These are phyloP conservation scores for Eimeria sp. DNA, from an alignment of 169 alveolate species.

Conservation along the genomic window DNA sequence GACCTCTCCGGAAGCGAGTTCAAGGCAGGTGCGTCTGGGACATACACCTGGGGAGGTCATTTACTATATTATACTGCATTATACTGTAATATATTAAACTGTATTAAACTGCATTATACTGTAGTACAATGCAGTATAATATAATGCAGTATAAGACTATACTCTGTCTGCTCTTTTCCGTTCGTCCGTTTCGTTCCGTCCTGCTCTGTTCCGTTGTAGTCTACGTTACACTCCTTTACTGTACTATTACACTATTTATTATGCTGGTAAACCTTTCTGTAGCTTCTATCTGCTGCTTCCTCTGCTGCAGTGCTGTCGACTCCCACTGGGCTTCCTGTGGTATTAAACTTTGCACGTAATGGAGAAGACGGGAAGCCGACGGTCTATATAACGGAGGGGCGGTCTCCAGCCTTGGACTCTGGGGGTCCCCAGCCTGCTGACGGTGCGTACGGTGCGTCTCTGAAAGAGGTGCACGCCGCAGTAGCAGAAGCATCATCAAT, in stretches of 20 bases:
- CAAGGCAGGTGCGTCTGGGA: not conserved
- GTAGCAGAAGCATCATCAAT: not conserved
- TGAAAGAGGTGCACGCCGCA: not conserved
- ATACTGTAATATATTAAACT: no score
- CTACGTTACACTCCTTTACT: no score
- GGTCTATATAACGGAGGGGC: conserved; percentile 41
- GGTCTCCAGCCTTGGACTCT: not conserved
- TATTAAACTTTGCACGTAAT: conserved; percentile 20
- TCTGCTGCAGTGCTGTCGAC: conserved; percentile 30
- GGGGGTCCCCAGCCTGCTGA: not conserved
- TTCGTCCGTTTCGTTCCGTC: no score
- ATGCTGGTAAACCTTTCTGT: no score
- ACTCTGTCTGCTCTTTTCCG: no score
- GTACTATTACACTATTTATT: no score
- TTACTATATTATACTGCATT: no score
- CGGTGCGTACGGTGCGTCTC: not conserved
- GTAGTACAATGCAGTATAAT: no score
- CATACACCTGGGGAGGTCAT: not conserved
- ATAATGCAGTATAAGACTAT: no score
- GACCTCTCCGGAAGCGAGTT: conserved; percentile 24
- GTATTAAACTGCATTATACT: no score
- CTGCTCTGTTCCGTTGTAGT: no score
- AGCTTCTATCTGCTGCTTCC: not conserved
- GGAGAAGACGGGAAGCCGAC: conserved; percentile 63
- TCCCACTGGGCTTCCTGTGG: conserved; percentile 25